Conservation (phyloP, 345 rosid genomes). For the Eucalyptus sp. region DNA sequence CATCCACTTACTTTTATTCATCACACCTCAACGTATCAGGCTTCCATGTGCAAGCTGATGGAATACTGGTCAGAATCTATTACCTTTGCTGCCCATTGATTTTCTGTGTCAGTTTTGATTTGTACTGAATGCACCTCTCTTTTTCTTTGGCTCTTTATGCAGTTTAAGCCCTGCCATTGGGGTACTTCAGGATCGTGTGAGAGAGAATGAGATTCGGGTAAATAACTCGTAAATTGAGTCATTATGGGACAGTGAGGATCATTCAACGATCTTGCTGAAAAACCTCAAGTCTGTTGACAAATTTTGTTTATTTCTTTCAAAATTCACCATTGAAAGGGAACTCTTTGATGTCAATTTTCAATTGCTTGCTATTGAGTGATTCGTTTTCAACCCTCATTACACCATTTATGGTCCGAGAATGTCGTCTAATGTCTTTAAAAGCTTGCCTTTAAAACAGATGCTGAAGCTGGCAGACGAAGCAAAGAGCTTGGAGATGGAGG, state of each 20-base stretch:
- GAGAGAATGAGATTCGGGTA: slow-evolving; percentile 90
- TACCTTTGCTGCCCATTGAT: not conserved
- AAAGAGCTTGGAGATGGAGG: slow-evolving; percentile 47
- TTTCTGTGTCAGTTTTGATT: not conserved
- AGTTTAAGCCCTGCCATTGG: slow-evolving; percentile 91
- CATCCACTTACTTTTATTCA: slow-evolving; percentile 89
- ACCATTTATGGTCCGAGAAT: not conserved
- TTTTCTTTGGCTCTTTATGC: not conserved
- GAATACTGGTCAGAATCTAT: slow-evolving; percentile 72
- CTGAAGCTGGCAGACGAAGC: slow-evolving; percentile 53
- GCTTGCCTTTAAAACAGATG: slow-evolving; percentile 22
- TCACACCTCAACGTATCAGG: slow-evolving; percentile 92
- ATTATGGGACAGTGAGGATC: not conserved
- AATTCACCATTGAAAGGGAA: not conserved
- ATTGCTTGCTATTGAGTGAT: not conserved
- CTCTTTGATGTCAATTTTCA: not conserved
- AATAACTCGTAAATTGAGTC: not conserved
- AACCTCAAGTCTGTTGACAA: not conserved
- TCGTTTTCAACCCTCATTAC: not conserved
- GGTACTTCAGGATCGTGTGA: slow-evolving; percentile 77
- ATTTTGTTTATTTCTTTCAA: not conserved
- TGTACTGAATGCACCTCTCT: slow-evolving; percentile 1
- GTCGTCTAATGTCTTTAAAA: not conserved
- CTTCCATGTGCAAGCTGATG: slow-evolving; percentile 91
- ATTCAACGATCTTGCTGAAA: not conserved